These are phyloP conservation scores for Pterocarpus macrocarpus DNA, from an alignment of 306 rosid genomes.

Conservation along the genomic window DNA sequence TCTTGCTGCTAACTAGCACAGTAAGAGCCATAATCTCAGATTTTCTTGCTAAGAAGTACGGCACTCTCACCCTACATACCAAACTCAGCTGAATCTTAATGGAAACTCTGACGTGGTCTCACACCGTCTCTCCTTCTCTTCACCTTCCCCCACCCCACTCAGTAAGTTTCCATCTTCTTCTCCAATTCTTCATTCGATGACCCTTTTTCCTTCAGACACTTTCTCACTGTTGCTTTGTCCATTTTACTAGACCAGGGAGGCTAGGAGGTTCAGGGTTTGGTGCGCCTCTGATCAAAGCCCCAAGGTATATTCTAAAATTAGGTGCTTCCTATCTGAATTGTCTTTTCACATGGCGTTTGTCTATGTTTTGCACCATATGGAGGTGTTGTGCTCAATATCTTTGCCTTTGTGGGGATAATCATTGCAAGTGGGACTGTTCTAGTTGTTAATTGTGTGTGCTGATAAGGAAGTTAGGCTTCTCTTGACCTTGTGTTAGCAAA, in stretches of 20 bases:
- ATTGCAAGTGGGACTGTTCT: background rate
- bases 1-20: background rate
- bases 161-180: slow-evolving; percentile 51
- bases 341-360: background rate
- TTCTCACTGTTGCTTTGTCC: slow-evolving; percentile 18
- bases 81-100: background rate
- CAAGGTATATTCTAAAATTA: slow-evolving; percentile 54
- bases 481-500: slow-evolving; percentile 21
- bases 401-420: background rate
- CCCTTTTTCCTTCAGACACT: background rate
- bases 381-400: background rate
- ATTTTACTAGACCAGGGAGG: slow-evolving; percentile 48
- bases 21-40: background rate
- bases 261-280: slow-evolving; percentile 61
- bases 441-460: too few species aligned
- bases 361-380: too few species aligned
- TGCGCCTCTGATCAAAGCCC: slow-evolving; percentile 63
- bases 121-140: slow-evolving; percentile 61
- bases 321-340: background rate
- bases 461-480: slow-evolving; percentile 22
- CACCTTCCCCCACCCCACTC: slow-evolving; percentile 59
- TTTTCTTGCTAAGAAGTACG: slow-evolving; percentile 10
- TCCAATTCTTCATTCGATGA: slow-evolving; percentile 2
- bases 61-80: background rate
- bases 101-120: slow-evolving; percentile 75